Percentiles rank a stretch among this genome's conserved stretches.
Evolutionary conservation across 1,139 yeast species (phyloP).

Genomic region (Sugiyamaella paludigena): DNA sequence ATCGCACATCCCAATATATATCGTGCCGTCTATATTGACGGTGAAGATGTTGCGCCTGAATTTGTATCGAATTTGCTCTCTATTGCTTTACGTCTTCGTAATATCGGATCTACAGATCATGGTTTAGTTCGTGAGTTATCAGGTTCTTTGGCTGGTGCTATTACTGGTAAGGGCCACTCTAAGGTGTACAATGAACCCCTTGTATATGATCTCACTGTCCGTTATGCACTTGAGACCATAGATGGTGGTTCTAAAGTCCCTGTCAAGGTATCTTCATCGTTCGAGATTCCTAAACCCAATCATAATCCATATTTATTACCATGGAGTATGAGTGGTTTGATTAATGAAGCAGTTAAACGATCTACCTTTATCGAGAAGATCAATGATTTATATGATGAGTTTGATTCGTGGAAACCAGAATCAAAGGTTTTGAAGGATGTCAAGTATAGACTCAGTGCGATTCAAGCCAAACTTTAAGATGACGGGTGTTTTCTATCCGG

Average conservation of each 20-base stretch:
- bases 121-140: constrained; percentile 72
- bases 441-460: constrained; percentile 77
- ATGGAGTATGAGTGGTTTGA: constrained; percentile 85
- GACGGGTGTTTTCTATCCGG: too few relatives aligned
- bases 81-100: constrained; percentile 42
- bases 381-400: constrained; percentile 59
- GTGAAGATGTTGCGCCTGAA: constrained; percentile 52
- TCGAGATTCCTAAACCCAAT: constrained; percentile 43
- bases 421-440: constrained; percentile 76
- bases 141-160: constrained; percentile 77
- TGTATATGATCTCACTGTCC: constrained; percentile 78
- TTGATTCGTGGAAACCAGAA: constrained; percentile 84
- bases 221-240: constrained; percentile 73
- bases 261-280: constrained; percentile 30
- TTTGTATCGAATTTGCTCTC: constrained; percentile 52
- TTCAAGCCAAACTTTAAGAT: constrained; percentile 30
- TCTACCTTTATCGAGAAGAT: constrained; percentile 51
- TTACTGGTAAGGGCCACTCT: constrained; percentile 95
- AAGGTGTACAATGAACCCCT: constrained; percentile 79
- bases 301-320: constrained; percentile 84
- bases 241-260: constrained; percentile 42
- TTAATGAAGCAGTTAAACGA: constrained; percentile 49
- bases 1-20: constrained; percentile 85
- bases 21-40: constrained; percentile 86
- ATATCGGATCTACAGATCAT: constrained; percentile 40